Evolutionary conservation across 129 eudicot species (phyloP).

Genomic region (Glebionis coronaria): DNA sequence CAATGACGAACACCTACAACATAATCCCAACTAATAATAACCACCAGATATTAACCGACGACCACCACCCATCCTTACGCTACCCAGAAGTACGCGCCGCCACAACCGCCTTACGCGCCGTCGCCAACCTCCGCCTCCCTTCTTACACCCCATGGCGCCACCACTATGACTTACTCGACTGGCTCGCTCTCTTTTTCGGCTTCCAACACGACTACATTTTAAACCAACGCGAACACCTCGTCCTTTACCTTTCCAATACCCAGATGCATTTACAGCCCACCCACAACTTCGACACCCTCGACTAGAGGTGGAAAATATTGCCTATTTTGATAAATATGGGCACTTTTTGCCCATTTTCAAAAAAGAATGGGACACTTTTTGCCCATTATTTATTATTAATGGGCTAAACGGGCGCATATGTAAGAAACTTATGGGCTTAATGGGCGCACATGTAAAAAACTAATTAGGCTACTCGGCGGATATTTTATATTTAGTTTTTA

Average conservation of each 20-base stretch:
- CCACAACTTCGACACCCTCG: constrained; percentile 60
- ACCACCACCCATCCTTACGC: constrained; percentile 93
- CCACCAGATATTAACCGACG: too few relatives aligned
- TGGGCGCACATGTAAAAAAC: too few relatives aligned
- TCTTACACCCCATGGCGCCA: constrained; percentile 61
- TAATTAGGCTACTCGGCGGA: too few relatives aligned
- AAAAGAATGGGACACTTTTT: too few relatives aligned
- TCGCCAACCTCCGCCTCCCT: constrained; percentile 73
- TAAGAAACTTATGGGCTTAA: too few relatives aligned
- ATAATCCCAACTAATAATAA: constrained; percentile 84
- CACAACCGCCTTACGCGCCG: constrained; percentile 65
- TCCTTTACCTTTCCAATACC: constrained; percentile 74
- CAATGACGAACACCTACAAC: constrained; percentile 47
- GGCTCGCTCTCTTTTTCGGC: constrained; percentile 85
- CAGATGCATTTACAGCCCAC: constrained; percentile 87
- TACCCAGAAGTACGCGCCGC: constrained; percentile 97
- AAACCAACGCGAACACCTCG: constrained; percentile 83
- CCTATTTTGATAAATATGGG: too few relatives aligned
- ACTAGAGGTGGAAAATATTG: too few relatives aligned
- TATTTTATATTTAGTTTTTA: too few relatives aligned
- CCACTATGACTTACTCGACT: constrained; percentile 74
- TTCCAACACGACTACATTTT: constrained; percentile 64
- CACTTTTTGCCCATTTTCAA: too few relatives aligned
- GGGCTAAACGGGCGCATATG: too few relatives aligned
- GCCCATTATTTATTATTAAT: too few relatives aligned